These are phyloP conservation scores for Osmozyma mogii DNA, from an alignment of 805 yeast genomes.

Conservation along the genomic window DNA sequence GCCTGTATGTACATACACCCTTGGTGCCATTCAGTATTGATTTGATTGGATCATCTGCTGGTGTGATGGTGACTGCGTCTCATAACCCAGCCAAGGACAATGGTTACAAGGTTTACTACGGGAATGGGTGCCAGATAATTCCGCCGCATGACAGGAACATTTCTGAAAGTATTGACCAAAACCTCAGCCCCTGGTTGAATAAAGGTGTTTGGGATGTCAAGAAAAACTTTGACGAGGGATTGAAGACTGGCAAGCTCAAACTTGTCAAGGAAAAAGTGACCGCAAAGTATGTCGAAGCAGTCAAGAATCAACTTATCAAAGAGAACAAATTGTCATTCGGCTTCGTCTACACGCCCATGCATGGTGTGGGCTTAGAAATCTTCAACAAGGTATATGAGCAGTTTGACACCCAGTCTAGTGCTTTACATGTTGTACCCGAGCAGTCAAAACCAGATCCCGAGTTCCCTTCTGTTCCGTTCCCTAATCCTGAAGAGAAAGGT, in stretches of 20 bases:
- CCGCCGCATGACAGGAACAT: constrained; percentile 82
- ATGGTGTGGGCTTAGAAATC: constrained; percentile 80
- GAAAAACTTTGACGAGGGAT: constrained; percentile 24
- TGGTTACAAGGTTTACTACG: constrained; percentile 92
- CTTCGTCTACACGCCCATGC: constrained; percentile 89
- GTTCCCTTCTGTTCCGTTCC: constrained; percentile 80
- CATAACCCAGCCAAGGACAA: constrained; percentile 82
- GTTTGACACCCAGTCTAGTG: constrained; percentile 23
- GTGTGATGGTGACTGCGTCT: constrained; percentile 90
- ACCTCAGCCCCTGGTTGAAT: constrained; percentile 50
- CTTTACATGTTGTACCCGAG: constrained; percentile 41
- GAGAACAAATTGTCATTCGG: constrained; percentile 21
- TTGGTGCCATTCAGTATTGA: constrained; percentile 85
- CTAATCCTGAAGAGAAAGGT: constrained; percentile 94
- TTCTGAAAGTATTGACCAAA: constrained; percentile 52
- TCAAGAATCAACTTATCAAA: constrained; percentile 24
- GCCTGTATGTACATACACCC: constrained; percentile 65
- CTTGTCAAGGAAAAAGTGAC: constrained; percentile 37
- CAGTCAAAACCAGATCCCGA: constrained; percentile 77
- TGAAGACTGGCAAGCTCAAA: constrained; percentile 20
- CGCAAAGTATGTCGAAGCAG: constrained; percentile 28
- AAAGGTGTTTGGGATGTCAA: constrained; percentile 39
- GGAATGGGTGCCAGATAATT: constrained; percentile 91
- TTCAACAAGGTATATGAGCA: constrained; percentile 35
- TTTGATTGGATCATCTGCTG: constrained; percentile 54